Percentiles rank a stretch among this genome's conserved stretches.
phyloP scores from a whole-genome alignment of 2,329 filamentous ascomycete species.

The Pyricularia sp. region DNA sequence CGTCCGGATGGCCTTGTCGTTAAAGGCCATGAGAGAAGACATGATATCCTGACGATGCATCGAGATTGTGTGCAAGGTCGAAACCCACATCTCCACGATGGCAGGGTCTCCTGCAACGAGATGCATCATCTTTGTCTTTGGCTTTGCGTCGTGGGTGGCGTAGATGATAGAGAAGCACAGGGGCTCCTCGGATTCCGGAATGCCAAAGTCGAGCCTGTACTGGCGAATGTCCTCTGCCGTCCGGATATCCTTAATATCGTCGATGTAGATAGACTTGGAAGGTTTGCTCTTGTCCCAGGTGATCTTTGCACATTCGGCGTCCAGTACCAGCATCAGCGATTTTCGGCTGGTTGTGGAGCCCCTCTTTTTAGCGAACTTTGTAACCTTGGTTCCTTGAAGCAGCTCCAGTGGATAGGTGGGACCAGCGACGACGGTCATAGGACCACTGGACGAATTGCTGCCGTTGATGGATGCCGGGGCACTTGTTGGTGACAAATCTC shows the following conservation, averaged over 20 bases:
- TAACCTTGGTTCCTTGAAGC: constrained; percentile 67
- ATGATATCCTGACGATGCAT: constrained; percentile 84
- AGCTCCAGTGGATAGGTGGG: constrained; percentile 71
- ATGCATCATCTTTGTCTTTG: constrained; percentile 80
- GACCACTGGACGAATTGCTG: constrained; percentile 24
- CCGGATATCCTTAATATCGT: constrained; percentile 88
- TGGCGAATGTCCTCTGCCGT: constrained; percentile 76
- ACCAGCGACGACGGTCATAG: constrained; percentile 32
- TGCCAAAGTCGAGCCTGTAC: constrained; percentile 74
- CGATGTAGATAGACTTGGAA: constrained; percentile 82
- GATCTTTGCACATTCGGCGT: constrained; percentile 77
- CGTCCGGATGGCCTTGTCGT: constrained; percentile 68
- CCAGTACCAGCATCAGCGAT: constrained; percentile 61
- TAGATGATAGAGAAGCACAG: constrained; percentile 91
- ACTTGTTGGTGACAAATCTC: constrained; percentile 39
- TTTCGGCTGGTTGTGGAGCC: constrained; percentile 43
- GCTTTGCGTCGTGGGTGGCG: constrained; percentile 58
- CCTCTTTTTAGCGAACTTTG: constrained; percentile 85
- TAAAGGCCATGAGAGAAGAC: constrained; percentile 78
- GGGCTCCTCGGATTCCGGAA: constrained; percentile 56
- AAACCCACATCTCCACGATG: constrained; percentile 70
- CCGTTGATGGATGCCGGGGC: constrained; percentile 33
- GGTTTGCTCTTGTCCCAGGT: constrained; percentile 75
- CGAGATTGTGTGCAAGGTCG: constrained; percentile 73
- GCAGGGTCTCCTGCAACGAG: constrained; percentile 69